Evolutionary conservation across 2,329 filamentous ascomycete species (phyloP).

Genomic region (Tricladium varicosporioides): DNA sequence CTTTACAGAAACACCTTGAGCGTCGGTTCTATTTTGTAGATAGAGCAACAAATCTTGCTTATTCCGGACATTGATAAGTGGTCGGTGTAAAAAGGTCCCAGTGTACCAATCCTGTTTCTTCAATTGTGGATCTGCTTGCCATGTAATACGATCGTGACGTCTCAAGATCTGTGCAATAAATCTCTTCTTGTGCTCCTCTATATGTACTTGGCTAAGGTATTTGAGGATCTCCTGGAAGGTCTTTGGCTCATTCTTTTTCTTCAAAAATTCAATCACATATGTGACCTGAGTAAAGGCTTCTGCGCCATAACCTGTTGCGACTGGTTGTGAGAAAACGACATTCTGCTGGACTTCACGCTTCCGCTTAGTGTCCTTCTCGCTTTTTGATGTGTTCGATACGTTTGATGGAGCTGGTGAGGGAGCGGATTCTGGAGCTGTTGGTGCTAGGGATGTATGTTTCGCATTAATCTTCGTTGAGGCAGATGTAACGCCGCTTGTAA

Average conservation of each 20-base stretch:
- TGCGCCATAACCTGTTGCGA: constrained; percentile 70
- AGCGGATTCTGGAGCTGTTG: constrained; percentile 48
- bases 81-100: constrained; percentile 79
- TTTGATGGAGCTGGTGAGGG: constrained; percentile 62
- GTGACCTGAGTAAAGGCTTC: constrained; percentile 85
- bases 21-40: constrained; percentile 78
- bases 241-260: constrained; percentile 67
- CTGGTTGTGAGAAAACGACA: constrained; percentile 74
- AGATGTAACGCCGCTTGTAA: constrained; percentile 59
- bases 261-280: constrained; percentile 82
- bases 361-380: constrained; percentile 60
- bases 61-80: constrained; percentile 78
- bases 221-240: constrained; percentile 74
- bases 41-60: constrained; percentile 75
- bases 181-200: constrained; percentile 59
- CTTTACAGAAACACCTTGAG: constrained; percentile 77
- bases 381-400: constrained; percentile 48
- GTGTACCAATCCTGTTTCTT: constrained; percentile 65
- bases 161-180: constrained; percentile 68
- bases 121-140: constrained; percentile 54
- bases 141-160: constrained; percentile 58
- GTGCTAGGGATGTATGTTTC: constrained; percentile 47
- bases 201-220: constrained; percentile 71
- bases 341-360: constrained; percentile 51
- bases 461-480: constrained; percentile 61